Conservation (phyloP, 306 rosid species). For the Quercus cerris region DNA sequence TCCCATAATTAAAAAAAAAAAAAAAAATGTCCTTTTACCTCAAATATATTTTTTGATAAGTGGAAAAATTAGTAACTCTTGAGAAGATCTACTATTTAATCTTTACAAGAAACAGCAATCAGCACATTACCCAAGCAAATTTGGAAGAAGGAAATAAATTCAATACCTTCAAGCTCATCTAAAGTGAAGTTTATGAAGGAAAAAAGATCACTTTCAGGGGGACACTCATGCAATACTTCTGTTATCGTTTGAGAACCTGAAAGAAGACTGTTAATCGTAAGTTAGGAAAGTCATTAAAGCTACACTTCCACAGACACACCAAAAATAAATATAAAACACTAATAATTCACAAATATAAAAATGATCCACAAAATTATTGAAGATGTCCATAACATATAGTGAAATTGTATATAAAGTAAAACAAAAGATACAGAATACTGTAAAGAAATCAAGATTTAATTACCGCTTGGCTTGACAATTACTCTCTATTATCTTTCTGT, state of each 20-base stretch:
- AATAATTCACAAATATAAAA: neutral
- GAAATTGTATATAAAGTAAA: neutral
- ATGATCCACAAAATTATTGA: neutral
- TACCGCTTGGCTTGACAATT: constrained; percentile 22
- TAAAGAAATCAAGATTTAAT: neutral
- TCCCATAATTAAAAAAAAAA: too few relatives aligned
- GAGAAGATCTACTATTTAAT: neutral
- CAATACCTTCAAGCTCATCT: constrained; percentile 67
- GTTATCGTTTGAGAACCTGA: constrained; percentile 41
- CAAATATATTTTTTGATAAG: too few relatives aligned
- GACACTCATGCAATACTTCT: constrained; percentile 32
- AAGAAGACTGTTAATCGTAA: constrained; percentile 28
- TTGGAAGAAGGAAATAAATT: neutral
- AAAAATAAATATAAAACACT: neutral
- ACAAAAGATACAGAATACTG: neutral
- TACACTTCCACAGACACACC: neutral
- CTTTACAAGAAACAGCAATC: constrained; percentile 4
- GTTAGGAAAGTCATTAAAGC: constrained; percentile 15
- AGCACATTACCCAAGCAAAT: neutral
- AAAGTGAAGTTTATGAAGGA: constrained; percentile 61
- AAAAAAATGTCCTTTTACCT: neutral
- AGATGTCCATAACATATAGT: neutral
- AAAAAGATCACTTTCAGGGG: constrained; percentile 41
- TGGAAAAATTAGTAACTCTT: neutral
- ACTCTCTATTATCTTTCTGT: neutral